Conservation (phyloP, 148 eudicot genomes). For the Rhododendron mucronatum region DNA sequence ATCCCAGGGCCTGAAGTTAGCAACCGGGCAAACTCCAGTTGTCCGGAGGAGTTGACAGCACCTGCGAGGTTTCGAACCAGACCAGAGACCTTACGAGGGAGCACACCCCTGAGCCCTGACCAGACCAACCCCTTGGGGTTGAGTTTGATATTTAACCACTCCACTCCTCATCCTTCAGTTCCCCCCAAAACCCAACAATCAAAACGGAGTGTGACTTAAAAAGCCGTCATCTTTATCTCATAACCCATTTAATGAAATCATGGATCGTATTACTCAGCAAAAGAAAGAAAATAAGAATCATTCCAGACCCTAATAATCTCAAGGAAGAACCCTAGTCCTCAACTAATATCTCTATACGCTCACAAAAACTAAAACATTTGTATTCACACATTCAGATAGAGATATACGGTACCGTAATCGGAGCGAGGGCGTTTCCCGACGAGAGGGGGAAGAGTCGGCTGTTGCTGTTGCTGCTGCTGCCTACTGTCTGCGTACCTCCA, state of each 20-base stretch:
- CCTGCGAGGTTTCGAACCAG: background rate
- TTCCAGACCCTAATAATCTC: background rate
- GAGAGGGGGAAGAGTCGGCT: constrained; percentile 19
- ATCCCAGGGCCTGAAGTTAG: background rate
- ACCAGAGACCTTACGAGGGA: background rate
- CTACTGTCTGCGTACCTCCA: constrained; percentile 52
- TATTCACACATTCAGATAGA: background rate
- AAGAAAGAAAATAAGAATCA: background rate
- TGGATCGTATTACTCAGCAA: background rate
- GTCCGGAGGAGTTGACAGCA: background rate
- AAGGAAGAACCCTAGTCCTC: background rate
- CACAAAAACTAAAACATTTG: background rate
- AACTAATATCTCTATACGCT: too few relatives aligned
- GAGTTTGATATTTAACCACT: background rate
- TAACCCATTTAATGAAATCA: background rate
- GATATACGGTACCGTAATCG: constrained; percentile 43
- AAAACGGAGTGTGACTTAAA: too few relatives aligned
- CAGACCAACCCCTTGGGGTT: background rate
- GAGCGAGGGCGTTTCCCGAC: constrained; percentile 67
- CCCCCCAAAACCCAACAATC: background rate
- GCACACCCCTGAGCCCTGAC: background rate
- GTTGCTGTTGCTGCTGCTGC: constrained; percentile 16
- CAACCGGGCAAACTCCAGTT: background rate
- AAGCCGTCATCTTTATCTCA: background rate
- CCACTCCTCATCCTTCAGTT: background rate